Conservation (phyloP, 306 rosid species). For the Neltuma alba region DNA sequence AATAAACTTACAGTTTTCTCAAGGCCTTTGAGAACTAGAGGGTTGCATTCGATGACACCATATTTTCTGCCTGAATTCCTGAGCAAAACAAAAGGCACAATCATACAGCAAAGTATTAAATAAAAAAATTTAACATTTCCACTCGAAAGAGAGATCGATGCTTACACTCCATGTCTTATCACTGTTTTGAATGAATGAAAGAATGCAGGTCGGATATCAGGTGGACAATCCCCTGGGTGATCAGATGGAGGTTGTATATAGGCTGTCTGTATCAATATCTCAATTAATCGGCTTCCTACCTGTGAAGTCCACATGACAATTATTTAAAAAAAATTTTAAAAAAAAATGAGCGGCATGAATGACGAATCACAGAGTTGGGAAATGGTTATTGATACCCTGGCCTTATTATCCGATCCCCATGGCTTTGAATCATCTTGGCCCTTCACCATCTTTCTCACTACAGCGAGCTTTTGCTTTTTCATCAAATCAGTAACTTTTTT, state of each 20-base stretch:
- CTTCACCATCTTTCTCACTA: constrained; percentile 60
- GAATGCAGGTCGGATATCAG: constrained; percentile 90
- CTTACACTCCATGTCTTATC: constrained; percentile 57
- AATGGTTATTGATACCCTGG: constrained; percentile 62
- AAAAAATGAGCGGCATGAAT: constrained; percentile 19
- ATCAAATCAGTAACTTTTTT: constrained; percentile 77
- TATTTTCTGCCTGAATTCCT: constrained; percentile 62
- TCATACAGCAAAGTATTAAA: constrained; percentile 27
- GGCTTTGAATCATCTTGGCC: constrained; percentile 56
- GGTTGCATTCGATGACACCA: constrained; percentile 85
- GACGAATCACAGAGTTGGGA: constrained; percentile 25
- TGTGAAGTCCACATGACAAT: constrained; percentile 34
- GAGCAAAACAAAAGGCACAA: constrained; percentile 31
- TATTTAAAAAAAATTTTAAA: constrained; percentile 32
- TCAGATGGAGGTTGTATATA: constrained; percentile 84
- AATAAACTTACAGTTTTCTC: constrained; percentile 70
- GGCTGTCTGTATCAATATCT: constrained; percentile 81
- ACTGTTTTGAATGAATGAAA: constrained; percentile 61
- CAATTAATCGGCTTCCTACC: constrained; percentile 93
- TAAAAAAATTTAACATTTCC: constrained; percentile 24
- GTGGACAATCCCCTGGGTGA: constrained; percentile 63
- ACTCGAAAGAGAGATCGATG: constrained; percentile 32
- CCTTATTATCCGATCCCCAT: constrained; percentile 71
- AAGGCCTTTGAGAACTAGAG: constrained; percentile 82
- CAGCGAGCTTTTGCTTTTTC: constrained; percentile 70